A percentile compares a stretch with the other conserved stretches of the same genome.
These are phyloP conservation scores for Panus rudis DNA, from an alignment of 768 basidiomycete species.

Conservation along the genomic window DNA sequence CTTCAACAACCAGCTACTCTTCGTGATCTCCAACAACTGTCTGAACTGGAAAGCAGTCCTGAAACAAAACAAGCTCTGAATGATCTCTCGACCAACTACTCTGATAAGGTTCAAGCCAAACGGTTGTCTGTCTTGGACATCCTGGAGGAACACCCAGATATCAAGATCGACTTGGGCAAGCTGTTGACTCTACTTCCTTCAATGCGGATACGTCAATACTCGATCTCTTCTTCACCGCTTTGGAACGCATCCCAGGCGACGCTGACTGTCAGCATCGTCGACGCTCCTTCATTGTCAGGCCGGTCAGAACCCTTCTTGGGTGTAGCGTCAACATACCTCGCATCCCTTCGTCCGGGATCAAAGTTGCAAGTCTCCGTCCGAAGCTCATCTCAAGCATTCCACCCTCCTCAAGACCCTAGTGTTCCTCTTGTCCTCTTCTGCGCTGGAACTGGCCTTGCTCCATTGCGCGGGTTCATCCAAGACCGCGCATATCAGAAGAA, in stretches of 20 bases:
- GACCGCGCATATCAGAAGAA: slow-evolving; percentile 40
- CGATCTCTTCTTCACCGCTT: slow-evolving; percentile 43
- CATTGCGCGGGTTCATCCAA: slow-evolving; percentile 46
- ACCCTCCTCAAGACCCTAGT: slow-evolving; percentile 33
- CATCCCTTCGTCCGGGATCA: slow-evolving; percentile 31
- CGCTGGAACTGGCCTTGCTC: slow-evolving; percentile 41
- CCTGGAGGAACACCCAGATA: slow-evolving; percentile 30
- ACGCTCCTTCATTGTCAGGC: slow-evolving; percentile 30
- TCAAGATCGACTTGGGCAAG: slow-evolving; percentile 29
- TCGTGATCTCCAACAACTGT: slow-evolving; percentile 31
- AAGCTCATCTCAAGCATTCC: slow-evolving; percentile 33
- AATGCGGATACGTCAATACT: slow-evolving; percentile 45
- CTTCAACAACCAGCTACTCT: slow-evolving; percentile 41
- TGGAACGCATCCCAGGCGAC: slow-evolving; percentile 35
- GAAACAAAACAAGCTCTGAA: slow-evolving; percentile 24
- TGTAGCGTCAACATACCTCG: slow-evolving; percentile 41
- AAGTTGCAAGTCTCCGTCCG: slow-evolving; percentile 37
- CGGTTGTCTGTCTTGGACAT: slow-evolving; percentile 37
- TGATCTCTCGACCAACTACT: slow-evolving; percentile 25
- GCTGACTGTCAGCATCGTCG: slow-evolving; percentile 39
- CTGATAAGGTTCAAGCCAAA: slow-evolving; percentile 26
- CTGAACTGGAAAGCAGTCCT: slow-evolving; percentile 19
- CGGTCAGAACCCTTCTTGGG: slow-evolving; percentile 32
- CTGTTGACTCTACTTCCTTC: slow-evolving; percentile 38
- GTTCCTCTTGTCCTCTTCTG: slow-evolving; percentile 40